Base-by-base conservation (phyloP, 345 rosid genomes). In the Clarkia xantiana region DNA sequence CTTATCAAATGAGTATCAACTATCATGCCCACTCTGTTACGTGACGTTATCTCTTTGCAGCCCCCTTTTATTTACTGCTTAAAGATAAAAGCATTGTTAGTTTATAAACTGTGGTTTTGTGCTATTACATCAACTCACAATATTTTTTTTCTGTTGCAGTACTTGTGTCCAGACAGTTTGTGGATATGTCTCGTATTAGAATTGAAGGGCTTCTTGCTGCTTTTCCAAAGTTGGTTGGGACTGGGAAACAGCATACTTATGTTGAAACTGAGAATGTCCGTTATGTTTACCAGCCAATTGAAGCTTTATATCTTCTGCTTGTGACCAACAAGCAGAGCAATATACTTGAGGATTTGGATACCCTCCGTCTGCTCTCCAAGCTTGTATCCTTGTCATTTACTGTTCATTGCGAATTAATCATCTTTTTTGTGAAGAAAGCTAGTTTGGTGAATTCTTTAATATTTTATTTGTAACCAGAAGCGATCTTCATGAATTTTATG, bases 191-290 rank as follows among this genome's bases (percentile, higher is more conserved):
- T 53, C 95, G 97, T 20, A 79, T 80, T 65, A 75, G 99, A 69
- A 84, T 93, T 46, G 99, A 93, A 68, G 94, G 99, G 25, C 91
- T 87, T 51, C 99, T 93, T 68, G 99, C 97, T n/a, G 99, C 99
- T 49, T 93, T 87, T 64, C 99, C 99, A 47, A 93, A 87, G 82
- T 63, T 93, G 81, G 79, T 93, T n/a, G 97, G 97, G 42, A 80
- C 76, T 40, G 99, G 94, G 49, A 93, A 87, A 74, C 99, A 93
- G 60, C 99, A 93, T 61, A 93, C 97, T 0, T 87, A 78, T 66
- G 77, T 93, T 22, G 99, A 93, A 77, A 93, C 95, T 18, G 97
- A 87, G 73, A 84, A 93, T 69, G 99, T 87, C 44, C 84, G 97
- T 53, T 93, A 93, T 72, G 99, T 93, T 36, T 93, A 87, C 69